Evolutionary conservation across 2,329 filamentous ascomycete genomes (phyloP), one percentile per base, ranked within the genome.

Genomic region (Penicillium expansum): DNA sequence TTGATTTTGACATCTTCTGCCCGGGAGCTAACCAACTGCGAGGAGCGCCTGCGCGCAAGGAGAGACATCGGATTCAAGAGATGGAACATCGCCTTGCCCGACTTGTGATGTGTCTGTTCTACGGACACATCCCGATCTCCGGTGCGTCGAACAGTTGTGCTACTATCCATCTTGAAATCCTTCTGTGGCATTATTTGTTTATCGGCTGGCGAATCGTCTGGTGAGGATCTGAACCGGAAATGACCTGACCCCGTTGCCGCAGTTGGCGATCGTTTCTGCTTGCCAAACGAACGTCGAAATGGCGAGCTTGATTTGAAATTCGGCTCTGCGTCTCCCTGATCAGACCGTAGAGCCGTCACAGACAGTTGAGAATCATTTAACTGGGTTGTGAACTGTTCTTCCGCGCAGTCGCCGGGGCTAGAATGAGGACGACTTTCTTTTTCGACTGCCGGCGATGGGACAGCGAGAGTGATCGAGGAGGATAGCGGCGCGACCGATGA

Each of bases 41-140:
- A 80, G 16, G 83, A 84, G 56, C 83, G 77, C 45, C 84, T 77
- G 24, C 83, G 77, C 62, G 83, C 81, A 45, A 86, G 72, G 14
- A 87, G 74, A 6, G 82, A 80, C 79, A 86, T 84, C 10, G 84
- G 84, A 63, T 86, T 87, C 39, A 85, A 72, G 24, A 86, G 72
- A 62, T 82, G 83, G 42, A 83, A 70, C 68, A 79, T 79, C 41
- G 80, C 79, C 66, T 82, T 83, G 30, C 74, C 74, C 5, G 69
- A 68, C 50, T 69, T 72, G 61, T 73, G 67, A 53, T 68, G 65
- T 6, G 59, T 42, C 55, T 67, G 62, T 13, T 74, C 71, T 37
- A 58, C 51, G 11, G 63, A 47, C 22, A 58, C 52, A 42, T 74
- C 73, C 30, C 71, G 67, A 39, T 73, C 68, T 27, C 42, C 60